phyloP scores from a whole-genome alignment of 345 rosid genomes.

The Noccaea caerulescens region DNA sequence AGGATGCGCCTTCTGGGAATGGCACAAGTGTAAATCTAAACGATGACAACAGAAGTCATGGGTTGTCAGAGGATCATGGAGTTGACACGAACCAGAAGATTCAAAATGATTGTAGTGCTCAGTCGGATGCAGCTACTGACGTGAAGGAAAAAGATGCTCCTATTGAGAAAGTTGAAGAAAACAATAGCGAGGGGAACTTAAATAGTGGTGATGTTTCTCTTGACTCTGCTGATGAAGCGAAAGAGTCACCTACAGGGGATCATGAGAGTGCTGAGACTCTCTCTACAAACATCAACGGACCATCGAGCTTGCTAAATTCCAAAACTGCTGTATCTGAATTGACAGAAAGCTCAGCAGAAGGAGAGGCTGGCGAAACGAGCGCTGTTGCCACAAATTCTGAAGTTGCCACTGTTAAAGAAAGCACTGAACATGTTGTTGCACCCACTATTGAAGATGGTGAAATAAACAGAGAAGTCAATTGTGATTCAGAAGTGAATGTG shows the following conservation, averaged over 20 bases:
- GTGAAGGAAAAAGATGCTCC: slow-evolving; percentile 32
- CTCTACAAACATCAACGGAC: slow-evolving; percentile 33
- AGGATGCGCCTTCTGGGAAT: slow-evolving; percentile 37
- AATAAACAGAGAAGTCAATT: slow-evolving; percentile 33
- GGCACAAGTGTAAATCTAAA: slow-evolving; percentile 28
- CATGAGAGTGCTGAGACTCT: slow-evolving; percentile 37
- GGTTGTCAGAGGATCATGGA: slow-evolving; percentile 26
- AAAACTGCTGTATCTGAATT: slow-evolving; percentile 33
- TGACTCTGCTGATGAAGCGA: slow-evolving; percentile 40
- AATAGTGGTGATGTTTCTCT: slow-evolving; percentile 23
- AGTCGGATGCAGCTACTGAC: slow-evolving; percentile 22
- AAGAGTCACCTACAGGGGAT: slow-evolving; percentile 31
- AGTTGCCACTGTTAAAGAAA: slow-evolving; percentile 30
- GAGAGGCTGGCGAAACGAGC: slow-evolving; percentile 26
- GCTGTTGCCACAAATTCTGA: slow-evolving; percentile 25
- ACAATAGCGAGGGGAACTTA: slow-evolving; percentile 19
- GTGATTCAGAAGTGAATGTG: slow-evolving; percentile 27
- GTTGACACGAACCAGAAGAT: slow-evolving; percentile 21
- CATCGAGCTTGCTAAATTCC: slow-evolving; percentile 35
- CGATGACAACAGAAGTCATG: slow-evolving; percentile 18
- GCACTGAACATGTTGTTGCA: slow-evolving; percentile 27
- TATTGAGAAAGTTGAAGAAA: slow-evolving; percentile 25
- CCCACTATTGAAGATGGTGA: slow-evolving; percentile 22
- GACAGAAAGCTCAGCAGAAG: slow-evolving; percentile 32
- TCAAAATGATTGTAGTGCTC: slow-evolving; percentile 30